These are phyloP conservation scores for Polygonum aviculare DNA, from an alignment of 148 eudicot species.

Conservation along the genomic window DNA sequence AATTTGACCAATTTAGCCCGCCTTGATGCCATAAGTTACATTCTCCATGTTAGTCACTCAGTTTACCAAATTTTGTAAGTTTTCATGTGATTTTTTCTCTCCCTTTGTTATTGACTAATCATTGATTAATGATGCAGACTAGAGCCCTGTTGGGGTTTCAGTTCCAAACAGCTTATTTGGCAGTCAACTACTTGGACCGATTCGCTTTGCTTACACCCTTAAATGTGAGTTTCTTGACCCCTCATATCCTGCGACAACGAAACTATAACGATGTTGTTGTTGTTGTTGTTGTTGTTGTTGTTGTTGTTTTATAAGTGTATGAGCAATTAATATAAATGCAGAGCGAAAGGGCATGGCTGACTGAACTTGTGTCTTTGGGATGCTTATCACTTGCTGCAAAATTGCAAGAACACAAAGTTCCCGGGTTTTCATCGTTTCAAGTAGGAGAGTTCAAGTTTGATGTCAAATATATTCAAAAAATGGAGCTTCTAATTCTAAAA, in stretches of 20 bases:
- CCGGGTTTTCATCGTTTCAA: slow-evolving; percentile 20
- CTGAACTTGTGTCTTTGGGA: slow-evolving; percentile 31
- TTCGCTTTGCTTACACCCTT: slow-evolving; percentile 13
- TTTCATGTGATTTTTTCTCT: not conserved
- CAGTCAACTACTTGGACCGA: slow-evolving; percentile 18
- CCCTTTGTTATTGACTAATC: too few species aligned
- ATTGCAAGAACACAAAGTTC: slow-evolving; percentile 38
- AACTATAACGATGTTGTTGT: not conserved
- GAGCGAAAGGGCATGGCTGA: slow-evolving; percentile 30
- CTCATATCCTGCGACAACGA: not conserved
- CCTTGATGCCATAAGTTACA: not conserved
- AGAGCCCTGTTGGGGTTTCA: slow-evolving; percentile 10
- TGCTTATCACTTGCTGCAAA: slow-evolving; percentile 46
- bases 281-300: not conserved
- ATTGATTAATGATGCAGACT: slow-evolving; percentile 5
- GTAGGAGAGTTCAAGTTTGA: slow-evolving; percentile 24
- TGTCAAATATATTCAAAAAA: slow-evolving; percentile 31
- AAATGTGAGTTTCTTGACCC: slow-evolving; percentile 5
- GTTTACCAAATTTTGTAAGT: not conserved
- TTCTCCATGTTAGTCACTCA: not conserved
- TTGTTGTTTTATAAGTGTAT: not conserved
- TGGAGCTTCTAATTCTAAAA: slow-evolving; percentile 45
- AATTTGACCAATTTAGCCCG: not conserved
- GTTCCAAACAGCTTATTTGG: slow-evolving; percentile 15
- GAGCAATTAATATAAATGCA: slow-evolving; percentile 6